These are phyloP conservation scores for Pleurotus tuber-regium DNA, from an alignment of 768 basidiomycete genomes.

Conservation along the genomic window DNA sequence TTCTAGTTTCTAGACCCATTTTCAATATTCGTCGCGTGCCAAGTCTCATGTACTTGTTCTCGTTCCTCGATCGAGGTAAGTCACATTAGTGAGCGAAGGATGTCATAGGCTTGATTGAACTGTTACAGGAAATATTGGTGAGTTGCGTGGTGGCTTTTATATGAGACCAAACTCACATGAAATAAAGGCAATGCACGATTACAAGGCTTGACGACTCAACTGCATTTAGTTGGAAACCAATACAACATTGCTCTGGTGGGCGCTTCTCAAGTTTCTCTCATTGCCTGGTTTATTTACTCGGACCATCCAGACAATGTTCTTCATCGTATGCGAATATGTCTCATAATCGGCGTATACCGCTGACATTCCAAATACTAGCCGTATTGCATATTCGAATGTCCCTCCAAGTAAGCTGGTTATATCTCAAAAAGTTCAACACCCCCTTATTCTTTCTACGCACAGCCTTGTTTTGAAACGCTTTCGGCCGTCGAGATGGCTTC, in stretches of 20 bases:
- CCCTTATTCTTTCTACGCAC: neutral
- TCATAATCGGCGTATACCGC: neutral
- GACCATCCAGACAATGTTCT: conserved; percentile 62
- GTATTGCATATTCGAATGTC: conserved; percentile 65
- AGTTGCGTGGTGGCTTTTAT: conserved; percentile 11
- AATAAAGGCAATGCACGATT: conserved; percentile 60
- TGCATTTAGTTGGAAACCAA: conserved; percentile 53
- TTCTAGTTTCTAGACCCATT: no score
- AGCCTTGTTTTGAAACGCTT: conserved; percentile 60
- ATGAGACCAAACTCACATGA: neutral
- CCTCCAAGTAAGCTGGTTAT: conserved; percentile 51
- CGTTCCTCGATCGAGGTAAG: conserved; percentile 63
- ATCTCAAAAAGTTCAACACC: conserved; percentile 4
- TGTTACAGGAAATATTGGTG: conserved; percentile 54
- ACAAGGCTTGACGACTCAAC: conserved; percentile 56
- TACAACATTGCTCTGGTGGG: conserved; percentile 68
- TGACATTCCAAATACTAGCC: conserved; percentile 30
- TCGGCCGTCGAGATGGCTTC: conserved; percentile 69
- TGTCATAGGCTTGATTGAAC: neutral
- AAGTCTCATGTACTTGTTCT: conserved; percentile 57
- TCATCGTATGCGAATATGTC: conserved; percentile 47
- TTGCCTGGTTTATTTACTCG: neutral
- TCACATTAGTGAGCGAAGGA: neutral
- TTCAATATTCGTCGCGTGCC: no score
- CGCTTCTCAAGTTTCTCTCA: neutral